Evolutionary conservation across 805 yeast genomes (phyloP).

Genomic region (Hanseniaspora clermontiae): DNA sequence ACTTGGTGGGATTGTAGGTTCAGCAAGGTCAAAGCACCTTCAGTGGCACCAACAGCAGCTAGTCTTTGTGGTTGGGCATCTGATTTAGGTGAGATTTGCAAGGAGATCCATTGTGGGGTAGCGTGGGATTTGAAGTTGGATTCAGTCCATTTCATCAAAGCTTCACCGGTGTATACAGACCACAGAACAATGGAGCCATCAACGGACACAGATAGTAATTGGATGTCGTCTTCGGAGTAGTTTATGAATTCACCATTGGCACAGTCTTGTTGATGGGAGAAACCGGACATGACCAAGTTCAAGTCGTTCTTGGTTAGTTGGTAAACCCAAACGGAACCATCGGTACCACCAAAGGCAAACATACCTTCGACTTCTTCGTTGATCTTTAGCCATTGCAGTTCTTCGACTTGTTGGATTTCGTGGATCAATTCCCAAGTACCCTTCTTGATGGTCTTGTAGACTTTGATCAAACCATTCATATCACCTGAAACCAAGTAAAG

Average conservation of each 20-base stretch:
- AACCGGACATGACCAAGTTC: constrained; percentile 65
- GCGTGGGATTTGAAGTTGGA: constrained; percentile 57
- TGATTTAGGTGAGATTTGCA: constrained; percentile 40
- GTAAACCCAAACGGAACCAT: constrained; percentile 92
- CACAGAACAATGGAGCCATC: constrained; percentile 80
- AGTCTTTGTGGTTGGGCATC: constrained; percentile 19
- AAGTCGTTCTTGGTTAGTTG: constrained; percentile 51
- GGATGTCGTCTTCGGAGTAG: constrained; percentile 39
- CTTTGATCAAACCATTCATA: constrained; percentile 78
- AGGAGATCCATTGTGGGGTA: constrained; percentile 75
- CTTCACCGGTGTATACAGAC: constrained; percentile 72
- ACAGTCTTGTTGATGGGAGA: constrained; percentile 68
- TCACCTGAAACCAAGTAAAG: constrained; percentile 76
- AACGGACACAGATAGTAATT: constrained; percentile 66
- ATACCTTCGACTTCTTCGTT: constrained; percentile 64
- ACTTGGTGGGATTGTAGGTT: constrained; percentile 64
- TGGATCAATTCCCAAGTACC: constrained; percentile 75
- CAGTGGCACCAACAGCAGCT: constrained; percentile 70
- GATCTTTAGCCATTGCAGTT: constrained; percentile 65
- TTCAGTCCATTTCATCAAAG: constrained; percentile 52
- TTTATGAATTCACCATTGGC: constrained; percentile 68
- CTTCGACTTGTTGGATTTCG: constrained; percentile 77
- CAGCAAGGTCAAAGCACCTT: constrained; percentile 71
- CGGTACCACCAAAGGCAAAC: constrained; percentile 84
- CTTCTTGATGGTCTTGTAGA: constrained; percentile 56